Conservation (phyloP, 345 rosid genomes). For the Lepidium sativum region DNA sequence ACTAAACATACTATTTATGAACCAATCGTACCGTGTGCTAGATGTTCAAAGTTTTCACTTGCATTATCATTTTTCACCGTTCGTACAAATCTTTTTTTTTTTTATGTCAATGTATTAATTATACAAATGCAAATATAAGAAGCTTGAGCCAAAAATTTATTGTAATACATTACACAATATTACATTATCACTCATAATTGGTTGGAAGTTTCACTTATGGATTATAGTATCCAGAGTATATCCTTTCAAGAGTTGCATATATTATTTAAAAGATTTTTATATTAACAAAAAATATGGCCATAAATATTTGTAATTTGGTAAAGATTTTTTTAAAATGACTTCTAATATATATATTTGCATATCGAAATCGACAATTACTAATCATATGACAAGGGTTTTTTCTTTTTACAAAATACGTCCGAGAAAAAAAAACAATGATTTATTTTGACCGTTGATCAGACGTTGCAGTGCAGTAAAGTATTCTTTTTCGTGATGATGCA, state of each 20-base stretch:
- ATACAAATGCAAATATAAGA: neutral
- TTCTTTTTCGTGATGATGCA: neutral
- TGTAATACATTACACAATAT: neutral
- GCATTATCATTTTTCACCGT: neutral
- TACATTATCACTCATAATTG: neutral
- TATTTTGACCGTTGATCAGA: conserved; percentile 23
- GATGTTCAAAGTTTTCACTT: neutral
- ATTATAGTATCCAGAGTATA: neutral
- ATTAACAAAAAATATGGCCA: neutral
- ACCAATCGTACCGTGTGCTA: neutral
- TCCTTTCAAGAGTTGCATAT: neutral
- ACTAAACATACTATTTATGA: neutral
- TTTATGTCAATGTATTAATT: neutral
- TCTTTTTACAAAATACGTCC: neutral
- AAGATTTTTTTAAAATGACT: neutral
- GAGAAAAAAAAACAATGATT: neutral
- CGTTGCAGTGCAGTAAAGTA: conserved; percentile 30
- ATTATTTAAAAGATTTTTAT: neutral
- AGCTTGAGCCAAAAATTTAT: neutral
- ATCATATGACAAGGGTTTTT: neutral
- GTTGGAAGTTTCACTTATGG: neutral
- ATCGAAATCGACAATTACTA: neutral
- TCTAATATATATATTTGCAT: neutral
- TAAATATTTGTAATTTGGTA: neutral
- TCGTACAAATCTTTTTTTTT: neutral